A percentile compares a stretch with the other conserved stretches of the same genome.
Evolutionary conservation across 768 basidiomycete species (phyloP).

Genomic region (Gloeostereum incarnatum): DNA sequence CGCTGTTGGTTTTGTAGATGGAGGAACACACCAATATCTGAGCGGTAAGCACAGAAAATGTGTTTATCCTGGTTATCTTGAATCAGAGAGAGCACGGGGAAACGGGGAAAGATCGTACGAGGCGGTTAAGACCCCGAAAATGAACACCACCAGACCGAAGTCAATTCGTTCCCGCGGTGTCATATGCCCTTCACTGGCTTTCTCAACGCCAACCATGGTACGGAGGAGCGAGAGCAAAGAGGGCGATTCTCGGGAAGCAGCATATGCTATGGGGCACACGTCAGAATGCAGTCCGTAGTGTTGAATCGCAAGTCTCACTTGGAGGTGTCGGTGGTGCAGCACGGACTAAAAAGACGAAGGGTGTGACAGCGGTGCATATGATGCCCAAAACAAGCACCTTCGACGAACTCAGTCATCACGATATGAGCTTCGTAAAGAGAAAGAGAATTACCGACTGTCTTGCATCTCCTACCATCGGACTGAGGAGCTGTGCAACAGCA

Average conservation of each 20-base stretch:
- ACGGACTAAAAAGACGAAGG: constrained; percentile 49
- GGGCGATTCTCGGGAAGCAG: constrained; percentile 52
- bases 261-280: constrained; percentile 37
- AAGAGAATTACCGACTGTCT: constrained; percentile 44
- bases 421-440: neutral
- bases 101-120: constrained; percentile 33
- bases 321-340: constrained; percentile 68
- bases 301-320: constrained; percentile 38
- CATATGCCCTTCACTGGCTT: constrained; percentile 44
- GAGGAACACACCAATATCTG: constrained; percentile 52
- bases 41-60: constrained; percentile 56
- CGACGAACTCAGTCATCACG: neutral
- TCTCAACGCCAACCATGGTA: constrained; percentile 38
- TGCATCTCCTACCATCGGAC: constrained; percentile 47
- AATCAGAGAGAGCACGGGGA: neutral
- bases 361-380: constrained; percentile 52
- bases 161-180: constrained; percentile 57
- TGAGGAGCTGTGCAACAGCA: constrained; percentile 65
- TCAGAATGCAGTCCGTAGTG: constrained; percentile 1
- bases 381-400: constrained; percentile 63
- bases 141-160: constrained; percentile 44
- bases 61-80: constrained; percentile 34
- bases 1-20: neutral
- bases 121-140: constrained; percentile 61
- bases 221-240: constrained; percentile 43